Percentiles rank a stretch among this genome's conserved stretches.
These are phyloP conservation scores for Cytospora mali DNA, from an alignment of 2,329 filamentous ascomycete species.

Conservation along the genomic window DNA sequence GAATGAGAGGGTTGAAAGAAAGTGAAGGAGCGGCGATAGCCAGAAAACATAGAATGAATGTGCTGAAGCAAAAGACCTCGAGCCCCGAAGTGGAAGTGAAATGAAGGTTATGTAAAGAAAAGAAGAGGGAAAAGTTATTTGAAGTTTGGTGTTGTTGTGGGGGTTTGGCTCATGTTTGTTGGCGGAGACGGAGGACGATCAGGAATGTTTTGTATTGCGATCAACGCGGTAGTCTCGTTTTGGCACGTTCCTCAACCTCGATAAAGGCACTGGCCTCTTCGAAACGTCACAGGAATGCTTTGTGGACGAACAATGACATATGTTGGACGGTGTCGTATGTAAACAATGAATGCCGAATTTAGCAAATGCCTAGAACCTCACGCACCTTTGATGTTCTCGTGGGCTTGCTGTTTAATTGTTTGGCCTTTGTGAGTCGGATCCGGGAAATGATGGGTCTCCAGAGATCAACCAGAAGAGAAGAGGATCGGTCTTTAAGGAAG, in stretches of 20 bases:
- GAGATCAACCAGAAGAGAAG: conserved; percentile 17
- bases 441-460: conserved; percentile 7
- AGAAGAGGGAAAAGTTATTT: conserved; percentile 1
- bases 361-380: background rate
- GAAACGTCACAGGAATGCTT: conserved; percentile 1
- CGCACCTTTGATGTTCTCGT: conserved; percentile 2
- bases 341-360: background rate
- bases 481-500: conserved; percentile 22
- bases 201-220: conserved; percentile 18
- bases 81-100: conserved; percentile 4
- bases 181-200: background rate
- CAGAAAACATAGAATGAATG: conserved; percentile 7
- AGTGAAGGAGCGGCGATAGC: conserved; percentile 14
- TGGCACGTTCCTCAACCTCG: conserved; percentile 15
- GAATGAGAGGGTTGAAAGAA: background rate
- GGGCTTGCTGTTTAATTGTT: background rate
- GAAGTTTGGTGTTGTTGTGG: conserved; percentile 11
- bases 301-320: background rate
- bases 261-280: conserved; percentile 5
- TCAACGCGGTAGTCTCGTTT: conserved; percentile 16
- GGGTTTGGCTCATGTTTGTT: conserved; percentile 17
- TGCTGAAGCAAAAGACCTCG: conserved; percentile 12
- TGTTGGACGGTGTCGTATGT: background rate
- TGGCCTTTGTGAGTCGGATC: background rate
- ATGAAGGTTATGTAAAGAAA: conserved; percentile 7